Evolutionary conservation across 495 filamentous ascomycete genomes (phyloP).

Genomic region (Stereocaulon alpinum): DNA sequence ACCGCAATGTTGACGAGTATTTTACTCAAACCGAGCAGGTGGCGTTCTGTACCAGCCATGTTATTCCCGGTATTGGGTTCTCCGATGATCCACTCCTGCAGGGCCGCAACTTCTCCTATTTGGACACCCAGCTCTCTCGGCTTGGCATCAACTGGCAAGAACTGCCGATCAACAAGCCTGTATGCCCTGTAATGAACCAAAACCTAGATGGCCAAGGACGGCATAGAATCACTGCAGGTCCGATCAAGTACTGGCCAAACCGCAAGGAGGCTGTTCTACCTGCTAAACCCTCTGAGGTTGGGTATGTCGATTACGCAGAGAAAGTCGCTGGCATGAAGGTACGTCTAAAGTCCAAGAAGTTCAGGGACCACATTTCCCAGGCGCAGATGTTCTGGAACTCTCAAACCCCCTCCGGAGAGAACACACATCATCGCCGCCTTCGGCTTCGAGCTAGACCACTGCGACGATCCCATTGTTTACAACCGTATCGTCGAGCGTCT

Average conservation of each 20-base stretch:
- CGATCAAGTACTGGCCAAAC: constrained; percentile 87
- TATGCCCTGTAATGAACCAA: constrained; percentile 74
- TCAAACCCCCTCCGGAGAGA: constrained; percentile 56
- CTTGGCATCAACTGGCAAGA: constrained; percentile 81
- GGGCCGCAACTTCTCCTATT: constrained; percentile 80
- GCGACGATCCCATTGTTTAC: constrained; percentile 76
- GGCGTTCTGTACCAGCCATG: constrained; percentile 77
- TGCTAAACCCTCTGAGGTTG: constrained; percentile 47
- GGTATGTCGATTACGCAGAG: constrained; percentile 57
- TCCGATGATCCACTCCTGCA: constrained; percentile 77
- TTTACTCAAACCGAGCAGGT: constrained; percentile 73
- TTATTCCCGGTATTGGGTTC: constrained; percentile 81
- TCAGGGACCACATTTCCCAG: constrained; percentile 64
- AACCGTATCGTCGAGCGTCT: constrained; percentile 59
- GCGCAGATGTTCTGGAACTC: constrained; percentile 71
- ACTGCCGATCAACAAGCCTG: constrained; percentile 68
- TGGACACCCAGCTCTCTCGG: constrained; percentile 75
- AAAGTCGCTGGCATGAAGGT: constrained; percentile 60
- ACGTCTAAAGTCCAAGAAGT: constrained; percentile 63
- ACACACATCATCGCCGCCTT: constrained; percentile 59
- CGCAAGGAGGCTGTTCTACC: constrained; percentile 56
- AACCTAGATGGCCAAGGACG: constrained; percentile 52
- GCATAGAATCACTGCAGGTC: constrained; percentile 52
- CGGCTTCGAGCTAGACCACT: constrained; percentile 79
- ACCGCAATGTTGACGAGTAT: constrained; percentile 76